phyloP scores from a whole-genome alignment of 768 basidiomycete species.

The Strobilomyces dryophilus region DNA sequence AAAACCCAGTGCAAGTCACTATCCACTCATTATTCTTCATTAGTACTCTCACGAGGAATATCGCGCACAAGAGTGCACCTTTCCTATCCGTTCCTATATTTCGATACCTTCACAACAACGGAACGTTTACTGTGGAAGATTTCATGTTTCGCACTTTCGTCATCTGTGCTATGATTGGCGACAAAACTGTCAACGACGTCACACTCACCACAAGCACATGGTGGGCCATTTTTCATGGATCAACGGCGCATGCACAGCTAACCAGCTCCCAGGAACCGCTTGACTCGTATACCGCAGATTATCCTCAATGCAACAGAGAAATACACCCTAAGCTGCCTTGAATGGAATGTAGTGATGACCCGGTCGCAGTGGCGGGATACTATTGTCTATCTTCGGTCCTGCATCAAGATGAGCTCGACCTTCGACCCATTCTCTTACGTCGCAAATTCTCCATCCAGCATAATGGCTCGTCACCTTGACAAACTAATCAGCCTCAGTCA shows the following conservation, averaged over 20 bases:
- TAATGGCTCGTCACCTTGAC: conserved; percentile 21
- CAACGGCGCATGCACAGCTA: background rate
- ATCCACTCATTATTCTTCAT: conserved; percentile 34
- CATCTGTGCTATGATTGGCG: conserved; percentile 33
- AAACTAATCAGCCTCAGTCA: conserved; percentile 12
- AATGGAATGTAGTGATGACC: conserved; percentile 24
- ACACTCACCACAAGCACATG: conserved; percentile 29
- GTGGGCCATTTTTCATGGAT: conserved; percentile 13
- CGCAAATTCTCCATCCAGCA: conserved; percentile 7
- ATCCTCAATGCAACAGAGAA: conserved; percentile 25
- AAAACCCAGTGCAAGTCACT: conserved; percentile 26
- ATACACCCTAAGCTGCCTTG: conserved; percentile 14
- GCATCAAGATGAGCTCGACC: conserved; percentile 23
- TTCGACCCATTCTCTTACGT: conserved; percentile 25
- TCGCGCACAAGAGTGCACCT: conserved; percentile 9
- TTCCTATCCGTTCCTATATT: conserved; percentile 30
- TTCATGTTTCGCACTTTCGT: conserved; percentile 34
- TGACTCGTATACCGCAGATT: conserved; percentile 19
- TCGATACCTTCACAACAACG: conserved; percentile 27
- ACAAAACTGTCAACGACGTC: conserved; percentile 32
- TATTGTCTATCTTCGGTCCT: conserved; percentile 19
- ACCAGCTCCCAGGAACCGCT: conserved; percentile 18
- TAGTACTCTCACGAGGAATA: conserved; percentile 19
- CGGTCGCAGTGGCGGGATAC: conserved; percentile 20
- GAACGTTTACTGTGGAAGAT: conserved; percentile 27